Percentiles rank a stretch among this genome's conserved stretches.
Evolutionary conservation across 805 yeast genomes (phyloP).

Genomic region (Ogataea methanolica): DNA sequence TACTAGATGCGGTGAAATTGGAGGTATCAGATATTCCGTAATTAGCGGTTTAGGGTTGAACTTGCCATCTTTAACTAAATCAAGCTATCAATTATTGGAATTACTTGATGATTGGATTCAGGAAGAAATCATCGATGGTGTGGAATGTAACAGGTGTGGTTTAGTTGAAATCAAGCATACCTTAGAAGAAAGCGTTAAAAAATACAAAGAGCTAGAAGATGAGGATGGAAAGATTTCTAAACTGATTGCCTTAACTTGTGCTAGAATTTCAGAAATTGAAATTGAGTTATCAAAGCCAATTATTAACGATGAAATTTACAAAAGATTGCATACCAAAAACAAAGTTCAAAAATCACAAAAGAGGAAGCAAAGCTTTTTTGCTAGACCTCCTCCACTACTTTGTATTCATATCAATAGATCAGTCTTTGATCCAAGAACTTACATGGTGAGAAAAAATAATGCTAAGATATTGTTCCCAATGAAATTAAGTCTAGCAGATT

Average conservation of each 20-base stretch:
- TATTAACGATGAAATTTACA: constrained; percentile 77
- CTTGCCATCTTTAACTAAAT: constrained; percentile 47
- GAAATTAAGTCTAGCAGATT: constrained; percentile 60
- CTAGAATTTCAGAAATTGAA: constrained; percentile 45
- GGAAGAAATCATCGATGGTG: constrained; percentile 88
- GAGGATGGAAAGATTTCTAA: constrained; percentile 17
- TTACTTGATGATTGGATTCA: constrained; percentile 63
- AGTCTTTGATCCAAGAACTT: constrained; percentile 84
- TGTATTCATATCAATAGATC: constrained; percentile 89
- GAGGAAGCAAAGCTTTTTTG: constrained; percentile 75
- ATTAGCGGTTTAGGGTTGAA: constrained; percentile 70
- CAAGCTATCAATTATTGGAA: constrained; percentile 42
- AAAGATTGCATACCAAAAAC: constrained; percentile 66
- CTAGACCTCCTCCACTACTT: constrained; percentile 78
- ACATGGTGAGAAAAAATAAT: constrained; percentile 76
- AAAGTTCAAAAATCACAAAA: constrained; percentile 73
- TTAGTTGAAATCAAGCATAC: constrained; percentile 55
- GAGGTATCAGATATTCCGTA: constrained; percentile 83
- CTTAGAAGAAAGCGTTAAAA: constrained; percentile 35
- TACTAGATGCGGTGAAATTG: constrained; percentile 85
- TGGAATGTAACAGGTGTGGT: constrained; percentile 92
- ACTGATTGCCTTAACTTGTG: constrained; percentile 32
- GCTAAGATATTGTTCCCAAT: constrained; percentile 77
- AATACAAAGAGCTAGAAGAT: constrained; percentile 10
- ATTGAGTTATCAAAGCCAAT: constrained; percentile 58